Evolutionary conservation across 1,284 basidiomycete species (phyloP), one percentile per base, ranked within the genome.

Genomic region (Austroboletus novae-zelandiae): DNA sequence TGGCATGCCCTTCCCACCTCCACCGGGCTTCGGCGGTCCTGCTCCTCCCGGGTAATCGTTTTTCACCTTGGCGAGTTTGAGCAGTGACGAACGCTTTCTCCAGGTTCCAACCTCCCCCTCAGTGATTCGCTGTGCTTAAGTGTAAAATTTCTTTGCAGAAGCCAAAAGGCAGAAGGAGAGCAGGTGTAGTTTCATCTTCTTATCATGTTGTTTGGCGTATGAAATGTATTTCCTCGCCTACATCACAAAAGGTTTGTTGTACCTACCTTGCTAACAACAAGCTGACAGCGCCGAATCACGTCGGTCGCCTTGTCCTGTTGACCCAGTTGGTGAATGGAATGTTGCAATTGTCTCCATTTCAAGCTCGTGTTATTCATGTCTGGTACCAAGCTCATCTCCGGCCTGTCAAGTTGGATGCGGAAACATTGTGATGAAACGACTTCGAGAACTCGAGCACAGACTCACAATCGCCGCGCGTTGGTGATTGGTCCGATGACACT

Each of bases 11-110:
- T 90, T 92, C 76, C 81, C 84, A 47, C 87, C 89, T 40, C 86
- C 88, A 47, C 85, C 87, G 47, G 88, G 89, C 9, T 90, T 90
- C 65, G 79, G 73, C 55, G 89, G 86, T 7, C 87, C 89, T 55
- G 90, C 91, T 64, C 77, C 78, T 60, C 90, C 91, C 66, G 91
- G 92, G 91, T 94, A 71, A 74, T 81, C 70, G 29, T 42, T 53
- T 40, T 37, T 36, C 25, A 51, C 13, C 27, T 9, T 42, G 17
- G 31, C 46, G 17, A 29, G 43, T 49, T 52, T 48, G 15, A 15
- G 34, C 51, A n/a, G 50, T 64, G 49, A 48, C 44, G 15, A 48
- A 47, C 40, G 15, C 30, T 11, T 11, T 43, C 53, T 48, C 18
- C 47, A 72, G 71, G 18, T 74, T 74, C 59, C 71, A 73, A 47